Evolutionary conservation across 371 early-diverging fungal genomes (phyloP), one percentile per base, ranked within the genome.

Genomic region (Haplosporangium sp.): DNA sequence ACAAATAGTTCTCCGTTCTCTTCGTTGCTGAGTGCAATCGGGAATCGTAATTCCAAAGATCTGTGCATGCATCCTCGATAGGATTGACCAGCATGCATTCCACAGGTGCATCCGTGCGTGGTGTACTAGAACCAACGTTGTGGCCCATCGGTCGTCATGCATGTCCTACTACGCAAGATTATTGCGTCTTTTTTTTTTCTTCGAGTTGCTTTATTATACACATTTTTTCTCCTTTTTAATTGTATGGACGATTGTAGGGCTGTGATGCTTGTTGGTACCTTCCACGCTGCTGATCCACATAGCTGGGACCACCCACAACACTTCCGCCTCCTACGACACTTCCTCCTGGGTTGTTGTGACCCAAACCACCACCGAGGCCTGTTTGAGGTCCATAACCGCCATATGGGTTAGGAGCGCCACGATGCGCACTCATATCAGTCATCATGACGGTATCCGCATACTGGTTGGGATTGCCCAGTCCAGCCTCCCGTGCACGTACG

Each of bases 261-360:
- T 53, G 64, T 37, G 42, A 53, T 18, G 47, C 64, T 51, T 74
- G 69, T 21, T 69, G 66, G 66, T 62, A 65, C 21, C 69, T 60
- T 20, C 70, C 76, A n/a, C 79, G 72, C 48, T 77, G 79, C 58
- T 77, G 79, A 46, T 77, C 64, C n/a, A 50, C 59, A 55, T 77
- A 77, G 37, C 72, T 55, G 6, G 67, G 56, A 18, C 70, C 71
- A 9, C 54, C 53, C 1, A 70, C 52, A 6, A 50, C 64, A 40
- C 67, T 59, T 50, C 69, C 69, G 7, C 69, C 69, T 12, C 77
- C 77, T 11, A 64, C 55, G 29, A 72, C 73, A 41, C 79, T 77
- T 13, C 79, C 79, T 20, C 67, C 67, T 4, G 61, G 54, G n/a
- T n/a, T n/a, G 38, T 53, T 60, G 37, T 45, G 46, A 12, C 67